A percentile compares a stretch with the other conserved stretches of the same genome.
Evolutionary conservation across 768 basidiomycete species (phyloP).

Genomic region (Trametes cinnabarina): DNA sequence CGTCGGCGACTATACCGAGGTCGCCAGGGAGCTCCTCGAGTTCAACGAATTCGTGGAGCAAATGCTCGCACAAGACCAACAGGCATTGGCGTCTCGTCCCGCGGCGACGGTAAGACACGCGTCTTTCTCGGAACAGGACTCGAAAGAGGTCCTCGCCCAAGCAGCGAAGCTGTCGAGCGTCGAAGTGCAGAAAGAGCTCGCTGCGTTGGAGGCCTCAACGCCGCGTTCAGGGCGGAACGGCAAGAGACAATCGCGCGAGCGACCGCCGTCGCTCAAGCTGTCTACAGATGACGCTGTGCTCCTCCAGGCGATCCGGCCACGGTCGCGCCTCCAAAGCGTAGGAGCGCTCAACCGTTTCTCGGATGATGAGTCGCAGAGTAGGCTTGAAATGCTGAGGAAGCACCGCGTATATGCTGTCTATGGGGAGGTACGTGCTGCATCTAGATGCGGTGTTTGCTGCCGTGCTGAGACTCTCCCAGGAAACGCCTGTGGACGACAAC

Average conservation of each 20-base stretch:
- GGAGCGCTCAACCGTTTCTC: conserved; percentile 1
- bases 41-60: conserved; percentile 13
- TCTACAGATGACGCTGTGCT: conserved; percentile 17
- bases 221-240: background rate
- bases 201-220: conserved; percentile 1
- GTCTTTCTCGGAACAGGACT: conserved; percentile 15
- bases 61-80: conserved; percentile 2
- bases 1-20: conserved; percentile 13
- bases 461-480: background rate
- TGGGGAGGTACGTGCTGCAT: conserved; percentile 1
- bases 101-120: conserved; percentile 4
- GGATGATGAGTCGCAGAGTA: background rate
- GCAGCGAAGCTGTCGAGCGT: conserved; percentile 5
- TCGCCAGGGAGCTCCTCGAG: conserved; percentile 14
- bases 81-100: background rate
- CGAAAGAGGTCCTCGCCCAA: conserved; percentile 4
- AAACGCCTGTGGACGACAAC: conserved; percentile 13
- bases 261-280: conserved; percentile 15
- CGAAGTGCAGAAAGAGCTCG: conserved; percentile 8
- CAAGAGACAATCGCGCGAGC: conserved; percentile 1
- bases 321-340: conserved; percentile 7
- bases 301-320: conserved; percentile 8
- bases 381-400: conserved; percentile 1
- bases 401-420: conserved; percentile 16
- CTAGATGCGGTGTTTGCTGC: background rate